These are phyloP conservation scores for Neofusicoccum sp. DNA, from an alignment of 2,329 filamentous ascomycete species.

Conservation along the genomic window DNA sequence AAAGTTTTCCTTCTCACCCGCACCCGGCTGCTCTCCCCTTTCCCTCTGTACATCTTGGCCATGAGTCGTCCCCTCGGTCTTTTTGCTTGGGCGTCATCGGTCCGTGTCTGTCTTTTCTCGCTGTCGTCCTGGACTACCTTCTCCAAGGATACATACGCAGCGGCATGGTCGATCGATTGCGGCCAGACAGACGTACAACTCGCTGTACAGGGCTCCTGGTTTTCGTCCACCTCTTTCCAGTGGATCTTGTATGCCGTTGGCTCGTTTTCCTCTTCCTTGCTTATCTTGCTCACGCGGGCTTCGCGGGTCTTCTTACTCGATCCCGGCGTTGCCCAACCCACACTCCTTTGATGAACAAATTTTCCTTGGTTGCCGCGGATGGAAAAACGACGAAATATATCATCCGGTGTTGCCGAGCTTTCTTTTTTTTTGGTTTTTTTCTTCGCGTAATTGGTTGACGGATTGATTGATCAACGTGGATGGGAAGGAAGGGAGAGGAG, in stretches of 20 bases:
- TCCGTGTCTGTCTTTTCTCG: too few species aligned
- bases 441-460: slow-evolving; percentile 2
- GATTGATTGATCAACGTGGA: not conserved
- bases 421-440: not conserved
- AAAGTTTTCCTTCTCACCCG: not conserved
- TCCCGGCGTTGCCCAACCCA: not conserved
- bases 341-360: not conserved
- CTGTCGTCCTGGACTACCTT: too few species aligned
- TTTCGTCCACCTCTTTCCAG: not conserved
- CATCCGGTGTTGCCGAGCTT: not conserved
- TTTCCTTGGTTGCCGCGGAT: slow-evolving; percentile 2
- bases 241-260: too few species aligned
- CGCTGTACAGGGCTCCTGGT: not conserved
- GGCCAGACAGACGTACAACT: not conserved
- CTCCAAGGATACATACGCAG: too few species aligned
- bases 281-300: not conserved
- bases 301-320: not conserved
- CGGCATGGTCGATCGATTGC: not conserved
- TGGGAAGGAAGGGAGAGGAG: not conserved
- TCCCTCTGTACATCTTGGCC: not conserved
- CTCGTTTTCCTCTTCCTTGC: not conserved
- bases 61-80: not conserved
- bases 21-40: not conserved
- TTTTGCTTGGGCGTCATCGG: not conserved
- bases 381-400: not conserved